Evolutionary conservation across 371 early-diverging fungal species (phyloP).

Genomic region (Dentiscutata heterogama): DNA sequence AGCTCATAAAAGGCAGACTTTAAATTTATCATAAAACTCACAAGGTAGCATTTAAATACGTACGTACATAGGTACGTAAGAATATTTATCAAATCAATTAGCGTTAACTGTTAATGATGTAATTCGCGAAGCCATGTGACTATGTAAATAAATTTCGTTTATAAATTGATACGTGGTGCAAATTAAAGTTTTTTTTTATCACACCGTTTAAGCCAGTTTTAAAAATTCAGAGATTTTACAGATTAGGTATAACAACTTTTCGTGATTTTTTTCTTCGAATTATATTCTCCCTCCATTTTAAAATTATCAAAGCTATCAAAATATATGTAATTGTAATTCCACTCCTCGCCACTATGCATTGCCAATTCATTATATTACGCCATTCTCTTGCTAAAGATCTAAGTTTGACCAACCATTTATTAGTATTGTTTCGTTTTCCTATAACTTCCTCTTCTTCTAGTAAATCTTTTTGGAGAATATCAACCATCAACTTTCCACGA

Average conservation of each 20-base stretch:
- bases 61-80: too few species aligned
- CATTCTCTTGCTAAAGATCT: constrained; percentile 26
- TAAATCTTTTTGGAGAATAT: constrained; percentile 21
- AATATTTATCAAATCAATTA: too few species aligned
- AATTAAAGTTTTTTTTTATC: too few species aligned
- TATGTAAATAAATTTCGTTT: too few species aligned
- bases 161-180: too few species aligned
- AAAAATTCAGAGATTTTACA: too few species aligned
- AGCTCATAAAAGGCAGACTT: too few species aligned
- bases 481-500: constrained; percentile 26
- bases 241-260: neutral
- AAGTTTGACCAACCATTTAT: neutral
- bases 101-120: too few species aligned
- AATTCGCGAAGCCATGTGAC: too few species aligned
- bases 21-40: too few species aligned
- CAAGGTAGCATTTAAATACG: too few species aligned
- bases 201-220: too few species aligned
- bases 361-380: constrained; percentile 37
- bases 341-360: constrained; percentile 17
- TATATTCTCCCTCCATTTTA: constrained; percentile 42
- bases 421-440: neutral
- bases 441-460: neutral
- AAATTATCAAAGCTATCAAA: constrained; percentile 35
- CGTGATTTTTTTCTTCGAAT: neutral
- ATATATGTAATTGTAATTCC: constrained; percentile 22